Conservation (phyloP, 2,329 filamentous ascomycete species). For the Fusarium sp. region DNA sequence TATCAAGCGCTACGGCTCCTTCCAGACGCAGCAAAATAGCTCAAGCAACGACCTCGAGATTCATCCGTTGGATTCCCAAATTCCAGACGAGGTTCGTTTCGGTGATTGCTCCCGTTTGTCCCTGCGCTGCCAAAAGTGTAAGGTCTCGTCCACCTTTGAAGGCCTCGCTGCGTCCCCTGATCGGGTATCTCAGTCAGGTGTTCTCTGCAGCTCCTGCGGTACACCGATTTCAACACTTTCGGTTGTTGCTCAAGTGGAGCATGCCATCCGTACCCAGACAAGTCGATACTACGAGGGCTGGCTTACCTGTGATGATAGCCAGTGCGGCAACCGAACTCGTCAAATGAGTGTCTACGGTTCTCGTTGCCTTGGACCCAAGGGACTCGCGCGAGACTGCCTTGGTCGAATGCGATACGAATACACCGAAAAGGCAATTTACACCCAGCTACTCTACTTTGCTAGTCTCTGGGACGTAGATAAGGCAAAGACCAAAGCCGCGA, state of each 20-base stretch:
- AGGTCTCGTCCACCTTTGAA: conserved; percentile 76
- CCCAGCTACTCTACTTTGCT: conserved; percentile 90
- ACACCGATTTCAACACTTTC: conserved; percentile 74
- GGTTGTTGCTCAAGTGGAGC: conserved; percentile 87
- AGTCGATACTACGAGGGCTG: conserved; percentile 91
- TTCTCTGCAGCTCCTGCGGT: conserved; percentile 78
- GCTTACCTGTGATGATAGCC: conserved; percentile 89
- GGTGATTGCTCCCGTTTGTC: conserved; percentile 79
- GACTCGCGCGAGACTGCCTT: conserved; percentile 83
- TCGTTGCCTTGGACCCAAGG: conserved; percentile 87
- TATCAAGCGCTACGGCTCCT: conserved; percentile 79
- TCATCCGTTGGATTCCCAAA: conserved; percentile 91
- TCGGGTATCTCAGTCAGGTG: conserved; percentile 76
- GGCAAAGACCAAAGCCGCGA: conserved; percentile 66
- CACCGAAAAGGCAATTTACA: conserved; percentile 90
- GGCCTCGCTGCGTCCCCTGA: conserved; percentile 72
- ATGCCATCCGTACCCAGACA: conserved; percentile 81
- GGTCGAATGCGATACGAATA: conserved; percentile 92
- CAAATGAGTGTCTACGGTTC: conserved; percentile 94
- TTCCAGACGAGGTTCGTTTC: conserved; percentile 91
- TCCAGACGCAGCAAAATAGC: conserved; percentile 59
- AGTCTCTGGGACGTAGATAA: conserved; percentile 91
- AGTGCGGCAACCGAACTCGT: conserved; percentile 86
- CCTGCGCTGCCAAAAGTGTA: conserved; percentile 86
- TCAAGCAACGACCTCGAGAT: conserved; percentile 75